These are phyloP conservation scores for Yamagishiella unicocca DNA, from an alignment of 139 green algal genomes.

Conservation along the genomic window DNA sequence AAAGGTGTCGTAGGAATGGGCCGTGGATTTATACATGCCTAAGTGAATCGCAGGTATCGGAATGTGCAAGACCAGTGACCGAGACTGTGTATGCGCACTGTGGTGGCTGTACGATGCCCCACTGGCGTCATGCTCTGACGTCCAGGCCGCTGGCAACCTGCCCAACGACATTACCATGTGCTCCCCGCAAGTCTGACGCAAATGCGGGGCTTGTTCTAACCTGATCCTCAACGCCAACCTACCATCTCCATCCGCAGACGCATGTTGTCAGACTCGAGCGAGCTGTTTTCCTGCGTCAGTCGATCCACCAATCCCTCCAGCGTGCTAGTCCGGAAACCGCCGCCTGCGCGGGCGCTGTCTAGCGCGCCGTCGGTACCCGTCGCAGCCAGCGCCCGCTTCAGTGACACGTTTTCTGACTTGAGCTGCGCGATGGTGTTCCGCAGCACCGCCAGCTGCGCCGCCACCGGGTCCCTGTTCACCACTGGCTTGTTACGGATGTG, in stretches of 20 bases:
- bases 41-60: no score
- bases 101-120: no score
- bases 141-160: no score
- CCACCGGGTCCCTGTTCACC: conserved; percentile 91
- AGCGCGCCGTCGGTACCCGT: conserved; percentile 23
- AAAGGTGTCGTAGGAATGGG: no score
- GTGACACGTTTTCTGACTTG: conserved; percentile 64
- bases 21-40: no score
- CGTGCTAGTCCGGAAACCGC: not conserved
- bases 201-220: no score
- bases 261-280: conserved; percentile 73
- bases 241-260: conserved; percentile 78
- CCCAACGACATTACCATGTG: no score
- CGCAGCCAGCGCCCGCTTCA: conserved; percentile 39
- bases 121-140: no score
- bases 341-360: not conserved
- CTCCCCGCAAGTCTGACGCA: no score
- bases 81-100: no score
- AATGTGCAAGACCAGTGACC: no score
- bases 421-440: conserved; percentile 79
- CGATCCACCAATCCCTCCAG: conserved; percentile 63
- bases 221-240: no score
- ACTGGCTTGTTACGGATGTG: conserved; percentile 97
- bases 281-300: conserved; percentile 64
- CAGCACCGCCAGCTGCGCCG: conserved; percentile 82